phyloP scores from a whole-genome alignment of 306 rosid species.

The Castanea mollissima region DNA sequence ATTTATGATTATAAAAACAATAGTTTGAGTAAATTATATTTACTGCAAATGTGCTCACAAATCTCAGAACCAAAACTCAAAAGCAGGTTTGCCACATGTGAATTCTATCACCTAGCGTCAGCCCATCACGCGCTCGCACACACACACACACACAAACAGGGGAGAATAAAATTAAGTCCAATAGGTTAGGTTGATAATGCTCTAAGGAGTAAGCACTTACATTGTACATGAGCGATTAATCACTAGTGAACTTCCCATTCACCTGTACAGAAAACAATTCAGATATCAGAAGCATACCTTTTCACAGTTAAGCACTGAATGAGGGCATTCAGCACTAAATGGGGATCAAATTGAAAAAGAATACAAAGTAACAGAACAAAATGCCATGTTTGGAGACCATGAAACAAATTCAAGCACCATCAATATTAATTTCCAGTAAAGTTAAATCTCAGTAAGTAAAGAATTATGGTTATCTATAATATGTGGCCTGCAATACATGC shows the following conservation, averaged over 20 bases:
- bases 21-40: neutral
- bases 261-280: constrained; percentile 49
- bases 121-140: no score
- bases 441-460: neutral
- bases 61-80: constrained; percentile 4
- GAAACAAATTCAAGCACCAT: neutral
- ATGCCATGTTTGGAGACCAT: neutral
- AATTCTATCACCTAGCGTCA: neutral
- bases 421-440: neutral
- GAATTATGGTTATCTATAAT: neutral
- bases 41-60: neutral
- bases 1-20: neutral
- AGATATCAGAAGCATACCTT: neutral
- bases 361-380: neutral
- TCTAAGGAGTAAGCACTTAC: constrained; percentile 43
- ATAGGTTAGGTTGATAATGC: neutral
- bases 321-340: neutral
- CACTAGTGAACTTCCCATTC: constrained; percentile 77
- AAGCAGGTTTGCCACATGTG: neutral
- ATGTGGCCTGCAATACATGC: no score
- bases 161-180: no score
- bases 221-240: constrained; percentile 67
- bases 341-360: neutral
- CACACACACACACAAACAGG: no score
- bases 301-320: neutral